Conservation (phyloP, 768 basidiomycete genomes). For the Udeniomyces megalosporus region DNA sequence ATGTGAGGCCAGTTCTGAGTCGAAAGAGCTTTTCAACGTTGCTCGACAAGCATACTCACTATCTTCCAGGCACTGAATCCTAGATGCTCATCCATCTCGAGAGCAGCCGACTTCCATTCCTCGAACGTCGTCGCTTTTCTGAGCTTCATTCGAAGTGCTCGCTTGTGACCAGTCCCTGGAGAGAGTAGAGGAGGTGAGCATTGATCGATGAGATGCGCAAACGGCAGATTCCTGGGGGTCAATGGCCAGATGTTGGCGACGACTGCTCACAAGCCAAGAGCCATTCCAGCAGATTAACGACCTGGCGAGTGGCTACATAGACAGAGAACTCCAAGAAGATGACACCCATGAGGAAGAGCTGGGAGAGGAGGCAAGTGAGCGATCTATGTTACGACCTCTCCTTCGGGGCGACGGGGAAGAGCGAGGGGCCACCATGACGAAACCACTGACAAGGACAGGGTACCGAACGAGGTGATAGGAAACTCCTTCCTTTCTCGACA, state of each 20-base stretch:
- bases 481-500: too few relatives aligned
- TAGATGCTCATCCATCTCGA: constrained; percentile 60
- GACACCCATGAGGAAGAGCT: constrained; percentile 69
- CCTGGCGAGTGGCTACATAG: constrained; percentile 73
- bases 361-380: background rate
- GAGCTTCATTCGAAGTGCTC: constrained; percentile 50
- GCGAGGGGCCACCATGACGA: background rate
- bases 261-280: constrained; percentile 36
- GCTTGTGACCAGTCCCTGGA: constrained; percentile 24
- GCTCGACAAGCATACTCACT: constrained; percentile 18
- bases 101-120: constrained; percentile 79
- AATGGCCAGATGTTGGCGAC: too few relatives aligned
- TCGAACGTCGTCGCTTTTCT: constrained; percentile 59
- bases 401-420: background rate
- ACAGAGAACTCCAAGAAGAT: constrained; percentile 59
- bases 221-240: too few relatives aligned
- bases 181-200: constrained; percentile 16
- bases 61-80: constrained; percentile 82
- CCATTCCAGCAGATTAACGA: constrained; percentile 92
- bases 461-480: constrained; percentile 2
- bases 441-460: constrained; percentile 9
- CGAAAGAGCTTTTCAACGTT: too few relatives aligned
- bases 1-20: background rate
- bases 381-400: background rate
- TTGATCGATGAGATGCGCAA: too few relatives aligned